A percentile compares a stretch with the other conserved stretches of the same genome.
Evolutionary conservation across 345 rosid genomes (phyloP).

Genomic region (Linum trigynum): DNA sequence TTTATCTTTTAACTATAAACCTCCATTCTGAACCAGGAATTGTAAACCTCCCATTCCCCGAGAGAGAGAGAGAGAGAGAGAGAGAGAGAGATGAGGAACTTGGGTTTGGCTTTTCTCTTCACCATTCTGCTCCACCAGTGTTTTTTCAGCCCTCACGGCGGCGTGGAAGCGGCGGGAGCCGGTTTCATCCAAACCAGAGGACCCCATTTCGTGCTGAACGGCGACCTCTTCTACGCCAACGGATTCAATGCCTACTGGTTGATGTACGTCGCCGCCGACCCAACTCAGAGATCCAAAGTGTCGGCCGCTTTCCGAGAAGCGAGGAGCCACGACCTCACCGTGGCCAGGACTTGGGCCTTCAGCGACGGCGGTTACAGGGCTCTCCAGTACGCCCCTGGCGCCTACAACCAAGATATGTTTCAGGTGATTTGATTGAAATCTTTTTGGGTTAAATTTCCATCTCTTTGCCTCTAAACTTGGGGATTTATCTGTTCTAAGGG

Average conservation of each 20-base stretch:
- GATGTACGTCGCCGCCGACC: conserved; percentile 25
- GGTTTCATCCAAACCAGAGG: conserved; percentile 22
- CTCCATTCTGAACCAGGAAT: background rate
- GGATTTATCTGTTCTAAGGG: conserved; percentile 8
- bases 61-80: background rate
- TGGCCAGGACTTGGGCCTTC: conserved; percentile 29
- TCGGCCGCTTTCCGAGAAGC: conserved; percentile 23
- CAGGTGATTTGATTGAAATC: conserved; percentile 9
- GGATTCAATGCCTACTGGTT: conserved; percentile 31
- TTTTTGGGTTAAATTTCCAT: background rate
- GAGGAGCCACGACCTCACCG: conserved; percentile 20
- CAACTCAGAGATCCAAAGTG: conserved; percentile 22
- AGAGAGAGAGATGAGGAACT: conserved; percentile 36
- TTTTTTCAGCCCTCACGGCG: background rate
- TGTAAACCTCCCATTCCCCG: background rate
- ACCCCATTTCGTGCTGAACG: conserved; percentile 22
- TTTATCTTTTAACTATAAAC: conserved; percentile 7
- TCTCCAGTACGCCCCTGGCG: conserved; percentile 23
- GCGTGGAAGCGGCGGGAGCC: conserved; percentile 15
- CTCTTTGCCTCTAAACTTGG: background rate
- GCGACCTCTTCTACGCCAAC: conserved; percentile 22
- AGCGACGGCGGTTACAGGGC: conserved; percentile 29
- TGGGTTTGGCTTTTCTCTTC: conserved; percentile 13
- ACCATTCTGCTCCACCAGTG: conserved; percentile 8
- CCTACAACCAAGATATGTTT: conserved; percentile 23